These are phyloP conservation scores for Phialemoniopsis sp. DNA, from an alignment of 2,329 filamentous ascomycete genomes.

Conservation along the genomic window DNA sequence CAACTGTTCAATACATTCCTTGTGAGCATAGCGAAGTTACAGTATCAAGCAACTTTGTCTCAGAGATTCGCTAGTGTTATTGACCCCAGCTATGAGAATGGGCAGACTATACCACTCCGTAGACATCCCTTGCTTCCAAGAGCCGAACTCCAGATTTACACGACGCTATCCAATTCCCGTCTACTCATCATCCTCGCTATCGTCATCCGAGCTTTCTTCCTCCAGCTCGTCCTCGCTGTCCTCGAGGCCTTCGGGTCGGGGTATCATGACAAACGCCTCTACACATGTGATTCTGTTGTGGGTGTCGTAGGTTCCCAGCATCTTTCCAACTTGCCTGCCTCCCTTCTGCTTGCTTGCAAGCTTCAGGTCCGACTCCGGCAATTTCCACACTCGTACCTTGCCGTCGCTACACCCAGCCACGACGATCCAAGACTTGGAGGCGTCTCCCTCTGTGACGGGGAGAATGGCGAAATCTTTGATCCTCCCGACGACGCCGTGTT, in stretches of 20 bases:
- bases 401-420: constrained; percentile 83
- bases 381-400: constrained; percentile 71
- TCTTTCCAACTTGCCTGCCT: constrained; percentile 47
- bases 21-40: no score
- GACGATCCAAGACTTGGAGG: constrained; percentile 44
- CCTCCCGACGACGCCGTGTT: constrained; percentile 61
- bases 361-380: constrained; percentile 40
- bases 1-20: no score
- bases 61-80: no score
- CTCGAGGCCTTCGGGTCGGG: constrained; percentile 56
- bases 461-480: constrained; percentile 87
- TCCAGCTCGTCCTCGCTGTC: constrained; percentile 37
- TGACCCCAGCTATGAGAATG: no score
- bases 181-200: constrained; percentile 15
- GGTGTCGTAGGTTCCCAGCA: constrained; percentile 78
- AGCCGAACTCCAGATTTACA: no score
- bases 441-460: constrained; percentile 28
- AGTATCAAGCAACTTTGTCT: no score
- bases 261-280: constrained; percentile 79
- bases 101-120: no score
- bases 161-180: no score
- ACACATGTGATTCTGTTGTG: constrained; percentile 87
- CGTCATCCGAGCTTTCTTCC: constrained; percentile 30
- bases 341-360: constrained; percentile 17
- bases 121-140: no score